phyloP scores from a whole-genome alignment of 1,139 yeast species.

The Yamadazyma dushanensis region DNA sequence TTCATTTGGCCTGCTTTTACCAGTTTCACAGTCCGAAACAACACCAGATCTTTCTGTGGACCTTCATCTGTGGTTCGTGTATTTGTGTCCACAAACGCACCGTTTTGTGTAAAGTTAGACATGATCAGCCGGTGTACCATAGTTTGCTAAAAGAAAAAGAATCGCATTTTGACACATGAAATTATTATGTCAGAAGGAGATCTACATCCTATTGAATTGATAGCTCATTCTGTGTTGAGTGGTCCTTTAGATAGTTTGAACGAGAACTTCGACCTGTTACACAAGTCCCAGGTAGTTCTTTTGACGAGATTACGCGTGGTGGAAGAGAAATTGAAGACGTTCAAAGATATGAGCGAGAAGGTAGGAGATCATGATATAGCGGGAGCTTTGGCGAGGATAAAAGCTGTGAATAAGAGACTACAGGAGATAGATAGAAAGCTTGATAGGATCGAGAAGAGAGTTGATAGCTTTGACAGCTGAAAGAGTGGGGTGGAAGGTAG shows the following conservation, averaged over 20 bases:
- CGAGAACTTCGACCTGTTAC: constrained; percentile 51
- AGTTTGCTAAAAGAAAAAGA: not conserved
- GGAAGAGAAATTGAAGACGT: constrained; percentile 33
- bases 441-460: constrained; percentile 11
- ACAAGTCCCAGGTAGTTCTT: constrained; percentile 57
- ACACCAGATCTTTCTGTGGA: constrained; percentile 13
- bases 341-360: constrained; percentile 18
- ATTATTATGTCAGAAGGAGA: constrained; percentile 7
- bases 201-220: constrained; percentile 17
- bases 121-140: constrained; percentile 3
- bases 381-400: constrained; percentile 32
- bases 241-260: constrained; percentile 53
- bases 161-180: no score
- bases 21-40: constrained; percentile 33
- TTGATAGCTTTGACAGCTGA: constrained; percentile 4
- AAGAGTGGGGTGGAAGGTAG: no score
- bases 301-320: constrained; percentile 47
- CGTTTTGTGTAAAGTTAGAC: constrained; percentile 3
- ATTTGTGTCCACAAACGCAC: no score
- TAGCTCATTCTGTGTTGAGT: constrained; percentile 56
- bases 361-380: constrained; percentile 18
- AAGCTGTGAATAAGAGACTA: constrained; percentile 35
- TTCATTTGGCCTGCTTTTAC: constrained; percentile 42
- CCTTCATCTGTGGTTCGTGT: constrained; percentile 6
- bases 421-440: constrained; percentile 28